These are phyloP conservation scores for Litchi chinensis DNA, from an alignment of 345 rosid genomes.

Conservation along the genomic window DNA sequence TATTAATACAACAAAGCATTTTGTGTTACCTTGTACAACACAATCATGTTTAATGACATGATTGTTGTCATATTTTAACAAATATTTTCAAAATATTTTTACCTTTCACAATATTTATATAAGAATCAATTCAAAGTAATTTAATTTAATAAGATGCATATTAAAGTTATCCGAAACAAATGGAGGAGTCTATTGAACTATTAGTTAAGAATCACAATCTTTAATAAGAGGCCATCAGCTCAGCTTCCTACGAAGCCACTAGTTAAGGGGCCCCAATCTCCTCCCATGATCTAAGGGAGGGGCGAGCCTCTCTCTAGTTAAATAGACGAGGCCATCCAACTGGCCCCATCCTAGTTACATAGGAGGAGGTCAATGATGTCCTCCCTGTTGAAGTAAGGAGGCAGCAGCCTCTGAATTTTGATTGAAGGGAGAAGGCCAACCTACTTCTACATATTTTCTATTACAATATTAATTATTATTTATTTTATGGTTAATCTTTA, in stretches of 20 bases:
- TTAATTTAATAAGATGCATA: too few relatives aligned
- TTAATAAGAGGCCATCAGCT: neutral
- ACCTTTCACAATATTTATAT: neutral
- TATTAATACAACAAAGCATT: too few relatives aligned
- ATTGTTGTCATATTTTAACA: too few relatives aligned
- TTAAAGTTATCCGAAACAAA: neutral
- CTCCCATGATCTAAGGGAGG: neutral
- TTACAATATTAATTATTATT: too few relatives aligned
- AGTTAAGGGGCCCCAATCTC: neutral
- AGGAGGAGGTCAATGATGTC: neutral
- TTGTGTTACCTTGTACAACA: too few relatives aligned
- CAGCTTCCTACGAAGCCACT: neutral
- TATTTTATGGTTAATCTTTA: too few relatives aligned
- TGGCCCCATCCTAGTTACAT: neutral
- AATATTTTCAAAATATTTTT: too few relatives aligned
- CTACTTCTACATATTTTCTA: neutral
- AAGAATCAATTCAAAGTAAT: neutral
- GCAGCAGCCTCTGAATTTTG: neutral
- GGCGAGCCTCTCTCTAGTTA: too few relatives aligned
- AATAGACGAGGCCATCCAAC: too few relatives aligned
- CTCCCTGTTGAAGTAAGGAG: neutral
- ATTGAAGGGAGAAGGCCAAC: neutral
- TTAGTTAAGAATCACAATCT: neutral
- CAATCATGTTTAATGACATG: neutral
- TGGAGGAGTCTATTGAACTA: neutral